phyloP scores from a whole-genome alignment of 306 rosid species.

The Lathyrus aphaca region DNA sequence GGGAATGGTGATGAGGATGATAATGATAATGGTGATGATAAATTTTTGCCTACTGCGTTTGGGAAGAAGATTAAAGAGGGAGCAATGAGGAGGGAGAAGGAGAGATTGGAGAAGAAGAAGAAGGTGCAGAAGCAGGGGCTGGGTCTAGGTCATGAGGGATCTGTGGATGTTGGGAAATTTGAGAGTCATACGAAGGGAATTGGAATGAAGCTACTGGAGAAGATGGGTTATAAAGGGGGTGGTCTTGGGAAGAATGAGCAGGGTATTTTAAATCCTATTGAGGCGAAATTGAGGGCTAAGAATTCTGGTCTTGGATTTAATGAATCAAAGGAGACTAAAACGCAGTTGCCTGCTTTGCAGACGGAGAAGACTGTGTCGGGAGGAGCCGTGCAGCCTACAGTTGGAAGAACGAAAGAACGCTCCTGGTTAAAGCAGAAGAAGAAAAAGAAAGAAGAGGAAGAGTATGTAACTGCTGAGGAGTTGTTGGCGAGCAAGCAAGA shows the following conservation, averaged over 20 bases:
- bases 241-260: constrained; percentile 92
- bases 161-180: constrained; percentile 57
- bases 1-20: constrained; percentile 46
- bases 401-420: constrained; percentile 56
- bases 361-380: constrained; percentile 45
- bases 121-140: constrained; percentile 37
- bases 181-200: constrained; percentile 90
- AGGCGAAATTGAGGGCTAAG: constrained; percentile 81
- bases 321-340: constrained; percentile 56
- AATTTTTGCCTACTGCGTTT: constrained; percentile 72
- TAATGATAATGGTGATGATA: constrained; percentile 40
- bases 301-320: constrained; percentile 84
- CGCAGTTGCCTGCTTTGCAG: constrained; percentile 45
- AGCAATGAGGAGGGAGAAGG: constrained; percentile 70
- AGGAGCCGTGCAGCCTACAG: constrained; percentile 41
- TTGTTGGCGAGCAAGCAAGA: constrained; percentile 80
- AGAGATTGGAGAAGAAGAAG: constrained; percentile 61
- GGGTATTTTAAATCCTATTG: constrained; percentile 79
- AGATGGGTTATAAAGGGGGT: constrained; percentile 96
- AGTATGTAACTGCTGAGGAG: constrained; percentile 71
- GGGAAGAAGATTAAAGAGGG: constrained; percentile 88
- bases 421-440: constrained; percentile 61
- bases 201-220: constrained; percentile 77
- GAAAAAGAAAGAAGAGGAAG: constrained; percentile 51
- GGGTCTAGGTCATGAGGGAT: constrained; percentile 35